Base-by-base conservation (phyloP, 768 basidiomycete species). In the Rhodosporidiobolus sp. region DNA sequence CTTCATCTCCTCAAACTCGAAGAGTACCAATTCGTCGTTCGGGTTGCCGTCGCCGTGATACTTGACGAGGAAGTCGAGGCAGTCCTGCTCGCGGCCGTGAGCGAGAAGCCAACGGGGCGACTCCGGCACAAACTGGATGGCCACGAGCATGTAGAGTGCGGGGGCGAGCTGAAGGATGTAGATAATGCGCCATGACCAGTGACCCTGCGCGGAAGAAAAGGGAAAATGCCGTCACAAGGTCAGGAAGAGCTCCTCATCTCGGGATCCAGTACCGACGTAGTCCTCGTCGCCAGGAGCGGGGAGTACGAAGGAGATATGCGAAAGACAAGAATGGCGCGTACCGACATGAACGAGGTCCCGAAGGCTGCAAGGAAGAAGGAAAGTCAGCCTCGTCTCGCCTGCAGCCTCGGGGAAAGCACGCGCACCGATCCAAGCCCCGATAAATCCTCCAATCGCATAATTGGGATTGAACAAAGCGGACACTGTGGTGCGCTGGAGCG, bases 1-100 rank as follows among this genome's bases (percentile, higher is more conserved):
- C 77, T 81, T 81, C 75, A 83, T 81, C 72, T 82, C 81, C 57
- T 79, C 80, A 65, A 79, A 83, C 66, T 82, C 82, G 75, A 81
- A 83, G 70, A 59, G 55, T 79, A 68, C 82, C 43, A 83, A 79
- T 34, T 81, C 79, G 16, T 45, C 38, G 38, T 73, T 67, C 53
- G 67, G 58, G 52, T 64, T 58, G 9, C 79, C 79, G 63, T 79
- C 78, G 24, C 77, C 78, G 43, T 80, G 79, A 54, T 77, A 77
- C 58, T 75, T 77, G 63, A 71, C 69, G 38, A 81, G 70, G 30
- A 79, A 72, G 28, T 70, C 66, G 28, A 79, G 54, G 11, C 78
- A 77, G 24, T 77, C 63, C 43, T 76, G 69, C 32, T 78, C 72
- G 58, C 69, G 69, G 54, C 75, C 79, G 45, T 70, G 60, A 35